Conservation (phyloP, 2,329 filamentous ascomycete genomes). For the Coleophoma eucalyptorum region DNA sequence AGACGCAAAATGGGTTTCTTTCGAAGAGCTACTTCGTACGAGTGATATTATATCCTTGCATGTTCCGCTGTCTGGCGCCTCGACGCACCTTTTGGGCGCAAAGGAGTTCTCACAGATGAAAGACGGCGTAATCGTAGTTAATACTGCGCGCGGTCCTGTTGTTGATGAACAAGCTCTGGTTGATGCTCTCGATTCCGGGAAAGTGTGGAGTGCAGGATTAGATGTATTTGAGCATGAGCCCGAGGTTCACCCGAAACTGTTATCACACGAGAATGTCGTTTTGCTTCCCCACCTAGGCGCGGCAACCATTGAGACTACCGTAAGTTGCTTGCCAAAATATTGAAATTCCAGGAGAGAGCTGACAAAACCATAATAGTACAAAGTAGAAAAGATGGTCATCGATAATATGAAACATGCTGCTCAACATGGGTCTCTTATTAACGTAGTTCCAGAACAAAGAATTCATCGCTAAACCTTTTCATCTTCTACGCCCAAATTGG, state of each 20-base stretch:
- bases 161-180: conserved; percentile 77
- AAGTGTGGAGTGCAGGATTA: conserved; percentile 64
- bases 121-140: conserved; percentile 69
- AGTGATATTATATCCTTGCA: conserved; percentile 77
- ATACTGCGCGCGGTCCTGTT: conserved; percentile 75
- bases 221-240: conserved; percentile 82
- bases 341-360: too few species aligned
- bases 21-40: conserved; percentile 63
- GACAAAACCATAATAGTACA: too few species aligned
- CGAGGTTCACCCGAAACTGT: conserved; percentile 58
- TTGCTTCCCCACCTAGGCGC: not conserved
- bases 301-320: not conserved
- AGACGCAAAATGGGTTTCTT: conserved; percentile 62
- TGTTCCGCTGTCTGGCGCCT: conserved; percentile 67
- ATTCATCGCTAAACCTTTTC: too few species aligned
- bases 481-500: too few species aligned
- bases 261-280: not conserved
- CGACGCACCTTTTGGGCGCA: conserved; percentile 68
- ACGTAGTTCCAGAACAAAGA: too few species aligned
- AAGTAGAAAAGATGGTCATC: too few species aligned
- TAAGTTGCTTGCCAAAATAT: too few species aligned
- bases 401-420: too few species aligned
- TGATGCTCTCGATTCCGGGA: conserved; percentile 61
- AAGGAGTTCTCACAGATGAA: conserved; percentile 73
- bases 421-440: too few species aligned